A percentile compares a stretch with the other conserved stretches of the same genome.
phyloP scores from a whole-genome alignment of 768 basidiomycete genomes.

The Rhodotorula graminis region DNA sequence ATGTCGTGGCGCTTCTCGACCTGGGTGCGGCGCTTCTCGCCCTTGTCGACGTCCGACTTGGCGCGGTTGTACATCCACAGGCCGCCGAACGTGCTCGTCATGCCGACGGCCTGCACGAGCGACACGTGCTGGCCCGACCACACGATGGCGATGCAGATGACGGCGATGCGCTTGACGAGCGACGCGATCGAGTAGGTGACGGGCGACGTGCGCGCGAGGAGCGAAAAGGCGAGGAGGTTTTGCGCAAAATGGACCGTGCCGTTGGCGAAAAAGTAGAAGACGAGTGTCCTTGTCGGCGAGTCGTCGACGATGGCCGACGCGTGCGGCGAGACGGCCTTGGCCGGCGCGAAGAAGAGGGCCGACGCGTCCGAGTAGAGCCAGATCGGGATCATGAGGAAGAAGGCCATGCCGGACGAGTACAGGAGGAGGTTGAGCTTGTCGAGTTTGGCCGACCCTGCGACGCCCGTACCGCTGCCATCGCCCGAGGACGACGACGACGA shows the following conservation, averaged over 20 bases:
- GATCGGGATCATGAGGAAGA: conserved; percentile 90
- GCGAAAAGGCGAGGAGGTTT: conserved; percentile 95
- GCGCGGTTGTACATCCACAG: conserved; percentile 95
- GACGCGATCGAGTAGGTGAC: conserved; percentile 99
- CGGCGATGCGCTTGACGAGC: conserved; percentile 92
- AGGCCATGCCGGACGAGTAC: conserved; percentile 90
- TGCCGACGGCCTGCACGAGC: conserved; percentile 80
- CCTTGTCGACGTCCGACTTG: conserved; percentile 84
- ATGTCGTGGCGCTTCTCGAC: conserved; percentile 40
- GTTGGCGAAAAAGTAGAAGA: conserved; percentile 83
- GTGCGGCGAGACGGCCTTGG: conserved; percentile 3
- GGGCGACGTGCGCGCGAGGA: conserved; percentile 90
- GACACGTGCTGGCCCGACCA: conserved; percentile 91
- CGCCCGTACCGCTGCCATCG: not conserved
- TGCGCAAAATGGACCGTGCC: conserved; percentile 94
- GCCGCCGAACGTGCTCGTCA: conserved; percentile 78
- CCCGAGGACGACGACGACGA: not conserved
- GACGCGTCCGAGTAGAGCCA: conserved; percentile 87
- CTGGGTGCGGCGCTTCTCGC: conserved; percentile 54
- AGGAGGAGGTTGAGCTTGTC: conserved; percentile 95
- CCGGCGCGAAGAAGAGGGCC: conserved; percentile 52
- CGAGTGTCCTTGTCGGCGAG: conserved; percentile 57
- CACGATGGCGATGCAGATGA: conserved; percentile 93
- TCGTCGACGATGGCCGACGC: conserved; percentile 41
- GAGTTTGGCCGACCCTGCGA: conserved; percentile 56